A percentile compares a stretch with the other conserved stretches of the same genome.
phyloP scores from a whole-genome alignment of 257 asterid species.

The Fraxinus quadrangulata region DNA sequence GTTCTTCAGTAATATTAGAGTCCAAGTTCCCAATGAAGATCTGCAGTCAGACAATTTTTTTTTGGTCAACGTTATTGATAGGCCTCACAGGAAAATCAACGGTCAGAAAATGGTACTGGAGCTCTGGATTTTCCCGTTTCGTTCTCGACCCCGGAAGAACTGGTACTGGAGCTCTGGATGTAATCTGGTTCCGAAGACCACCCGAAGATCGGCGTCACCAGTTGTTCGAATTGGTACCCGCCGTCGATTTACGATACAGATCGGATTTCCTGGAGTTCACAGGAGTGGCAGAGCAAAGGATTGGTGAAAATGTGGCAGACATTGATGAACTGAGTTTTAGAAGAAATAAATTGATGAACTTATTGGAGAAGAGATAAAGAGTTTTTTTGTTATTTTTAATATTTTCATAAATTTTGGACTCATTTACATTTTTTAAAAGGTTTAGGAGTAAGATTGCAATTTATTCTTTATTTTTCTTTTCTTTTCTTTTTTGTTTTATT shows the following conservation, averaged over 20 bases:
- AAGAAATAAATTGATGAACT: too few species aligned
- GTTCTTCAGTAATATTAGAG: conserved; percentile 70
- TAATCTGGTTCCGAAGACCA: conserved; percentile 69
- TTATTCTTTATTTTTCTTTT: too few species aligned
- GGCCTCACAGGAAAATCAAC: conserved; percentile 2
- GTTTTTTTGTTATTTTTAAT: too few species aligned
- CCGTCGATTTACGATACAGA: conserved; percentile 20
- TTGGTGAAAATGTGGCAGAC: conserved; percentile 42
- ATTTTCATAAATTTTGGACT: too few species aligned
- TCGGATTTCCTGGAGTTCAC: conserved; percentile 32
- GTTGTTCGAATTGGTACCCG: conserved; percentile 15
- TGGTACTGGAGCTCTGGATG: conserved; percentile 31
- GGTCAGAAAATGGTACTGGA: conserved; percentile 43
- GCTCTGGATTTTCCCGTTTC: conserved; percentile 7
- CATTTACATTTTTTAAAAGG: too few species aligned
- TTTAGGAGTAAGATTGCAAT: too few species aligned
- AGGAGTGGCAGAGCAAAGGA: conserved; percentile 37
- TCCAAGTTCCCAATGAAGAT: conserved; percentile 93
- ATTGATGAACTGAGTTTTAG: conserved; percentile 19
- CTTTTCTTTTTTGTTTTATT: too few species aligned
- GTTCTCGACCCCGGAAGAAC: conserved; percentile 11
- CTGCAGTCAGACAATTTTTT: conserved; percentile 40
- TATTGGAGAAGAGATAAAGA: too few species aligned
- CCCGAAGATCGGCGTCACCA: conserved; percentile 78
- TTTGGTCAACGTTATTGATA: not conserved